Evolutionary conservation across 2,329 filamentous ascomycete genomes (phyloP), one percentile per base, ranked within the genome.

Genomic region (Orbilia oligospora): DNA sequence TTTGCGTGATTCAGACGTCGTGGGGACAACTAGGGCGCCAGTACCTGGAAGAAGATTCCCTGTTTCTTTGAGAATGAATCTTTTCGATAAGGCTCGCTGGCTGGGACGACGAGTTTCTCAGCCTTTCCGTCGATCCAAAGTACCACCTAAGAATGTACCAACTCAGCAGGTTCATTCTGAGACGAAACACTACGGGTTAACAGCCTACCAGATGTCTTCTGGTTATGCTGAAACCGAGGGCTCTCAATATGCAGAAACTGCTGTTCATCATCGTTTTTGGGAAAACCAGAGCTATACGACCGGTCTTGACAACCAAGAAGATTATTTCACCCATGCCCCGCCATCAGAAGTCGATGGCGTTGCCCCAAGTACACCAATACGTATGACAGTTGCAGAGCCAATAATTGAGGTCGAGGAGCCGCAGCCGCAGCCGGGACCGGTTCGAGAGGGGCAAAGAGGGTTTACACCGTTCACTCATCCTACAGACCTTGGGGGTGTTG

Each of bases 261-360:
- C 72, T 68, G 20, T 78, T 22, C 75, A 78, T 36, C 44, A 78
- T 36, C 75, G 68, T 1, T 10, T 33, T 30, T 78, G 68, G 68
- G 75, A 78, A 22, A 78, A 72, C n/a, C 53, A 72, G 53, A 78
- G 75, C 46, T 72, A 72, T 46, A 33, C 64, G 24, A 72, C 68
- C 3, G 69, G 68, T 30, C 46, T 72, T n/a, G 75, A 78, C 24
- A 68, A 78, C 24, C 75, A 78, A 30, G 75, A 65, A 5, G 75
- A 72, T 41, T 72, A 78, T 22, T 78, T 78, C 53, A 61, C 68
- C 8, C 44, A 44, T 20, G 27, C 58, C 20, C 63, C 68, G 4
- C 38, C 20, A 24, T 55, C 38, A 20, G 55, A 64, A 14, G 20
- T 20, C 49, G 61, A 65, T 22, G 66, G 55, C 36, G 61, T 44